Evolutionary conservation across 2,329 filamentous ascomycete species (phyloP).

Genomic region (Fusarium sp.): DNA sequence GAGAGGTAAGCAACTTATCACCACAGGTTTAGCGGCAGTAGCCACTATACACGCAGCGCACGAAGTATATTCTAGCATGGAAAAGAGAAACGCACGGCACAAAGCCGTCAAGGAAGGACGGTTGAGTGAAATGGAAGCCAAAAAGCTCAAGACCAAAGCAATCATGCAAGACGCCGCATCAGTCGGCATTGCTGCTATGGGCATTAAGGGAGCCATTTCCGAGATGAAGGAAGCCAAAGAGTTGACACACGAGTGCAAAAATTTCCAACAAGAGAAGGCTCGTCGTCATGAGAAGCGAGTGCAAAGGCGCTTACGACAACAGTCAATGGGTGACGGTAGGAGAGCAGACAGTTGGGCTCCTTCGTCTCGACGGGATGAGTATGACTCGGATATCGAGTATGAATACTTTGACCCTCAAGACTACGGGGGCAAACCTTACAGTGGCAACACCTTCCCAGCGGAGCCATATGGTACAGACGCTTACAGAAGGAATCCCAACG

Average conservation of each 20-base stretch:
- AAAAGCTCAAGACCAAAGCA: conserved; percentile 66
- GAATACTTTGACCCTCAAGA: conserved; percentile 55
- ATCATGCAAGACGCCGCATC: conserved; percentile 67
- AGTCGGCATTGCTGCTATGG: conserved; percentile 65
- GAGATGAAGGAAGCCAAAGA: conserved; percentile 67
- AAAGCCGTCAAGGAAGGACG: conserved; percentile 64
- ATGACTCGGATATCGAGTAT: conserved; percentile 52
- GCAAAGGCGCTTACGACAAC: conserved; percentile 46
- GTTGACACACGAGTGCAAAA: conserved; percentile 56
- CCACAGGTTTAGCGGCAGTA: conserved; percentile 64
- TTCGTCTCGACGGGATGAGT: conserved; percentile 52
- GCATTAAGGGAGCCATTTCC: conserved; percentile 64
- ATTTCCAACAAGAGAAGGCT: conserved; percentile 60
- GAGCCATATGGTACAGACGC: conserved; percentile 28
- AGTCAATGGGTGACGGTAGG: conserved; percentile 45
- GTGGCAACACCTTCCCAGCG: conserved; percentile 28
- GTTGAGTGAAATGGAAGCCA: conserved; percentile 61
- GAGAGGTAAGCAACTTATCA: conserved; percentile 70
- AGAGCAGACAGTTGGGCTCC: conserved; percentile 58
- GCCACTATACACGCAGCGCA: conserved; percentile 70
- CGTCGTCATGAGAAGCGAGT: conserved; percentile 60
- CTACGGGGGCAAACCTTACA: conserved; percentile 49
- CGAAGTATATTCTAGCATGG: conserved; percentile 67
- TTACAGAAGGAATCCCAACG: conserved; percentile 31
- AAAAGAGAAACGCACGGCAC: conserved; percentile 62